Percentiles rank a stretch among this genome's conserved stretches.
phyloP scores from a whole-genome alignment of 768 basidiomycete species.

The Flagelloscypha sp. region DNA sequence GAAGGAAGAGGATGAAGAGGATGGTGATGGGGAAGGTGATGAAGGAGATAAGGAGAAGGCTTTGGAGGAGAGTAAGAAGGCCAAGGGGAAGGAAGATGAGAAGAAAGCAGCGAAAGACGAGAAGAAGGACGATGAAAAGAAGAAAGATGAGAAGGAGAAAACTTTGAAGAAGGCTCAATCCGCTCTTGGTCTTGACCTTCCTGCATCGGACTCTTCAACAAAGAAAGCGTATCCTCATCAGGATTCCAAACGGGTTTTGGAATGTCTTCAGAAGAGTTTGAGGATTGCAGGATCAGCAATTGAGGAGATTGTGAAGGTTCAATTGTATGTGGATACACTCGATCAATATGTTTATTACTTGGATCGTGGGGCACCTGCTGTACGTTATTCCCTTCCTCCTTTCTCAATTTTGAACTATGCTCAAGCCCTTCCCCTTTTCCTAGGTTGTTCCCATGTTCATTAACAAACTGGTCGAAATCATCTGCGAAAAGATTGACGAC shows the following conservation, averaged over 20 bases:
- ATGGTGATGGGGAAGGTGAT: conserved; percentile 9
- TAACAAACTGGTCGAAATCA: conserved; percentile 91
- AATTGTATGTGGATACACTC: conserved; percentile 91
- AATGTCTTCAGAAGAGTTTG: conserved; percentile 94
- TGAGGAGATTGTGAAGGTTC: conserved; percentile 94
- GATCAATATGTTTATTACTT: conserved; percentile 96
- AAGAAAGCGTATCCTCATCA: conserved; percentile 60
- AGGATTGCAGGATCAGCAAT: conserved; percentile 94
- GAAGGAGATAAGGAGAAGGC: conserved; percentile 22
- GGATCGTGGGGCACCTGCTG: conserved; percentile 86
- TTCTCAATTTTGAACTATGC: not conserved
- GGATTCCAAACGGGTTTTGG: conserved; percentile 94
- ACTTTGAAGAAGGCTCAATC: conserved; percentile 47
- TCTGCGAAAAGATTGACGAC: conserved; percentile 88
- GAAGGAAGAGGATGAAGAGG: conserved; percentile 28
- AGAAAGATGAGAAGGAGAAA: conserved; percentile 36
- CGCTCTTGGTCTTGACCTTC: conserved; percentile 4
- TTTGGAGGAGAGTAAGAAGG: conserved; percentile 34
- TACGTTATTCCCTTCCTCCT: conserved; percentile 31
- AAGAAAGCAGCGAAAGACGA: conserved; percentile 12
- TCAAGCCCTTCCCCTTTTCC: conserved; percentile 3
- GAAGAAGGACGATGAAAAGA: conserved; percentile 29
- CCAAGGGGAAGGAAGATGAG: conserved; percentile 25
- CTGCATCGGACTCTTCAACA: not conserved
- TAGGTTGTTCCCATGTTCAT: conserved; percentile 94